phyloP scores from a whole-genome alignment of 495 filamentous ascomycete genomes.

The Aspergillus bridgeri region DNA sequence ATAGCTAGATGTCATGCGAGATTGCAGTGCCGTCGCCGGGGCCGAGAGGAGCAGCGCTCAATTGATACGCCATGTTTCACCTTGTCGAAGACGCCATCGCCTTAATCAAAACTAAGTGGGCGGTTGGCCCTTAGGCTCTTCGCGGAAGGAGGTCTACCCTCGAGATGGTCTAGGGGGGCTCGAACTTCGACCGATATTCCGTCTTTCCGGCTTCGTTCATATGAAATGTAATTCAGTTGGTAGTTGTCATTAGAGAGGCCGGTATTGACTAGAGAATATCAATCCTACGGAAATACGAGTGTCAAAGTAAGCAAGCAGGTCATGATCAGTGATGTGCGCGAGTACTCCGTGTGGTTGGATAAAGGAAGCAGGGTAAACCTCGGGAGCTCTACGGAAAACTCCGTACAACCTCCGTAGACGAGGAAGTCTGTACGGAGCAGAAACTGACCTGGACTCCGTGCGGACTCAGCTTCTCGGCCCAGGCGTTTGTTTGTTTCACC shows the following conservation, averaged over 20 bases:
- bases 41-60: constrained; percentile 2
- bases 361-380: neutral
- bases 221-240: neutral
- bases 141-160: neutral
- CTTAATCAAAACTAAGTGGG: constrained; percentile 14
- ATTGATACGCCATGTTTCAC: constrained; percentile 23
- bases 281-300: no score
- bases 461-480: no score
- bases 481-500: no score
- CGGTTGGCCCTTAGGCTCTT: neutral
- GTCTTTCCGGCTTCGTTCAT: neutral
- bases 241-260: no score
- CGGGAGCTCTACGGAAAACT: no score
- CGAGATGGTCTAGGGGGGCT: neutral
- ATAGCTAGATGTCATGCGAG: constrained; percentile 12
- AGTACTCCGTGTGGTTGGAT: no score
- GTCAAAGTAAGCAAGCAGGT: no score
- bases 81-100: neutral
- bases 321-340: no score
- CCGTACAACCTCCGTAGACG: no score
- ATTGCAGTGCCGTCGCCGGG: constrained; percentile 12
- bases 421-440: no score
- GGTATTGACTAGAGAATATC: no score
- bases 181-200: neutral
- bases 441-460: no score